Base-by-base conservation (phyloP, 106 monocot genomes). In the Dendrobium officinale region DNA sequence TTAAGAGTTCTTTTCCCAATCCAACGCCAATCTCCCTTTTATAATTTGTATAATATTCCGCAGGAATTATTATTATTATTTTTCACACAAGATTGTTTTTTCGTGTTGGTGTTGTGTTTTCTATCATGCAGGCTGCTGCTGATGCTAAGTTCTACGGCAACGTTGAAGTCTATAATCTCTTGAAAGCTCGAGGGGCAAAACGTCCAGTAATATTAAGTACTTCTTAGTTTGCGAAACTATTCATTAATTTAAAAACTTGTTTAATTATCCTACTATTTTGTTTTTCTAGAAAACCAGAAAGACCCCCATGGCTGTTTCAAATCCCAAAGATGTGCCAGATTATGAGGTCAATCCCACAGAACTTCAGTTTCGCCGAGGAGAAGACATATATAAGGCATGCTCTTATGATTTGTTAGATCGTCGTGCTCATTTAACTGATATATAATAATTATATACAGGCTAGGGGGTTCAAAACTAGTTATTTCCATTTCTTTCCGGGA, bases 241-340 rank as follows among this genome's bases (percentile, higher is more conserved):
- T 80, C 18, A 20, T 75, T 84, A n/a, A 41, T 77, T 76, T 49
- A 76, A 76, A 6, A 47, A 49, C 33, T 6, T 78, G 1, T 33
- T 24, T 17, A 58, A 77, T 54, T 54, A 27, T 27, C 29, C 29
- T 77, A 11, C 41, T 20, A 8, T 61, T 75, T 26, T 54, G 33
- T 59, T 66, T 79, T 33, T 75, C 41, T 81, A 99, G 90, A 95
- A 91, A 88, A 82, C 68, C 24, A 90, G 82, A 44, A 95, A 86
- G 85, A 91, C 99, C 79, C 99, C 99, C 3, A 95, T 99, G 99
- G 49, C 87, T 51, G 95, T 99, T 68, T 93, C 91, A 26, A 93
- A 99, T 87, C 95, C 95, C 4, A 82, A 66, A 80, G 99, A 99
- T 75, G 84, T 93, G 81, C 99, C 99, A 42, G 99, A 99, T 79